A percentile compares a stretch with the other conserved stretches of the same genome.
Conservation (phyloP, 2,329 filamentous ascomycete species). For the Penicillium corylophilum region DNA sequence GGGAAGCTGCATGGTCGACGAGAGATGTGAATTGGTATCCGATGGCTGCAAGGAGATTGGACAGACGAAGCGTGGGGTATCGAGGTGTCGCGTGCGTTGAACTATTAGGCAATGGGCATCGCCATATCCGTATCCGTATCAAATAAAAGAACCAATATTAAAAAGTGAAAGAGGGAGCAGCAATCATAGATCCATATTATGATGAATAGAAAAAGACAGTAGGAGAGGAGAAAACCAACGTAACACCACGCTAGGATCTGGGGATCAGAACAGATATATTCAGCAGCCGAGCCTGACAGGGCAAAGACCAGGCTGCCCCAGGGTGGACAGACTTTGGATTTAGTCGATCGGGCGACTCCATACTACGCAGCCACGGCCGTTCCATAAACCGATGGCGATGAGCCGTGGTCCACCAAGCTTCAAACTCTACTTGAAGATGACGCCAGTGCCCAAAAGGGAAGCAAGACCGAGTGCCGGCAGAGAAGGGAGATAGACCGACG, state of each 20-base stretch:
- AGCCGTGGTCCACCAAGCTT: constrained; percentile 1
- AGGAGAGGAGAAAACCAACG: background rate
- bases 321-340: constrained; percentile 2
- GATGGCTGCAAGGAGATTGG: background rate
- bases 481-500: constrained; percentile 2
- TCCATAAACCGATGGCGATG: constrained; percentile 5
- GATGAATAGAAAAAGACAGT: background rate
- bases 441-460: constrained; percentile 18
- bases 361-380: background rate
- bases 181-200: background rate
- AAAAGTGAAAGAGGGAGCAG: background rate
- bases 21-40: background rate
- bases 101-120: background rate
- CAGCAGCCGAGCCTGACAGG: background rate
- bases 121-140: constrained; percentile 1
- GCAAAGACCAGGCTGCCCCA: background rate
- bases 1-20: constrained; percentile 38
- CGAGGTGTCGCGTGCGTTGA: background rate
- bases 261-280: background rate
- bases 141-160: background rate
- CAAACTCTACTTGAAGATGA: constrained; percentile 4
- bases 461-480: constrained; percentile 20
- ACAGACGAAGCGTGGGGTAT: background rate
- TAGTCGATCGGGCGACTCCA: constrained; percentile 2
- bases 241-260: background rate